Percentiles rank a stretch among this genome's conserved stretches.
phyloP scores from a whole-genome alignment of 768 basidiomycete genomes.

The Lactifluus subvellereus region DNA sequence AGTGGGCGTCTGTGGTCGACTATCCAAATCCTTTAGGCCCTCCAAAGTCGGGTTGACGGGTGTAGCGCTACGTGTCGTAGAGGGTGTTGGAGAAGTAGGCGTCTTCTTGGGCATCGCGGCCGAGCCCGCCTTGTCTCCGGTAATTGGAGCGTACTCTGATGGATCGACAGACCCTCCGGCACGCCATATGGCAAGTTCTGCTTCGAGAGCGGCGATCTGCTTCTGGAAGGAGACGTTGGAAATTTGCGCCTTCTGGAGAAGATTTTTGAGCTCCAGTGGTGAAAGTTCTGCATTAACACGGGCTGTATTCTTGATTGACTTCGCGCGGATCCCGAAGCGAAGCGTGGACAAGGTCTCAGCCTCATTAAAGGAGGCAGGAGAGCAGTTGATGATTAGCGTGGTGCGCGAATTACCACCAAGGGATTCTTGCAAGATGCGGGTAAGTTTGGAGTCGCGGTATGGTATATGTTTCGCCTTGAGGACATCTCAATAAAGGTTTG shows the following conservation, averaged over 20 bases:
- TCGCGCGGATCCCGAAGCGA: slow-evolving; percentile 99
- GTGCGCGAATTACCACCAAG: slow-evolving; percentile 92
- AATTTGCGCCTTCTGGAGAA: slow-evolving; percentile 84
- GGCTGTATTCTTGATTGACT: slow-evolving; percentile 99
- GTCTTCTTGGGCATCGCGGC: slow-evolving; percentile 43
- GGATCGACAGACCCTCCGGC: slow-evolving; percentile 80
- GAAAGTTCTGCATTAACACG: slow-evolving; percentile 98
- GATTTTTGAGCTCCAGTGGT: slow-evolving; percentile 89
- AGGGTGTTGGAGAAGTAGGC: slow-evolving; percentile 56
- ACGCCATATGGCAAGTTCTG: slow-evolving; percentile 87
- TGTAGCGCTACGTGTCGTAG: slow-evolving; percentile 62
- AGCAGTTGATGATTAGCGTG: slow-evolving; percentile 99
- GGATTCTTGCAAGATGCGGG: slow-evolving; percentile 98
- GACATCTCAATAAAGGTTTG: slow-evolving; percentile 82
- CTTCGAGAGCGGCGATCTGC: slow-evolving; percentile 85
- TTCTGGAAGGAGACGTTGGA: slow-evolving; percentile 79
- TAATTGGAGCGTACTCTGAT: slow-evolving; percentile 63
- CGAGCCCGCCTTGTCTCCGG: slow-evolving; percentile 49
- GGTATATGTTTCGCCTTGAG: slow-evolving; percentile 89
- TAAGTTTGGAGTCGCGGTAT: slow-evolving; percentile 98
- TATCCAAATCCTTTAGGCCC: slow-evolving; percentile 68
- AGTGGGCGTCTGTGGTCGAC: slow-evolving; percentile 89
- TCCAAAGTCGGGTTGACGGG: slow-evolving; percentile 71
- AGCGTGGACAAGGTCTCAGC: slow-evolving; percentile 92
- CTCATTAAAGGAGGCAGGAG: slow-evolving; percentile 96